Base-by-base conservation (phyloP, 2,329 filamentous ascomycete species). In the Ophidiomyces ophidiicola region DNA sequence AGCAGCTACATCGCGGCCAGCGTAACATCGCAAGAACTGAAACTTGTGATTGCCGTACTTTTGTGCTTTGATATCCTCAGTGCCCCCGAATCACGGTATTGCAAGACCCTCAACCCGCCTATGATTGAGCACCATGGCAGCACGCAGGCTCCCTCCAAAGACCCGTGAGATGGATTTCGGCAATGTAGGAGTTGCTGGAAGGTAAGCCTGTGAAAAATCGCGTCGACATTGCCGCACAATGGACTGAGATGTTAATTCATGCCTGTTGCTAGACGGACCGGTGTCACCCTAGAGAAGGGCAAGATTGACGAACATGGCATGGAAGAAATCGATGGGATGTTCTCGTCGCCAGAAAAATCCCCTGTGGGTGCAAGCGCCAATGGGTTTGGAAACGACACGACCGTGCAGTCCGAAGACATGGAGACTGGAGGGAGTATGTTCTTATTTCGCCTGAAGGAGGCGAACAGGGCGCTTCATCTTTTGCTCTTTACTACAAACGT, bases 231-330 rank as follows among this genome's bases (percentile, higher is more conserved):
- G 31, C 19, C 3, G 11, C 12, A 15, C 14, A 8, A 25, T 20
- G 5, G n/a, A 32, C 31, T 31, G 32, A 3, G 12, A 19, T 39
- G 31, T 47, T 56, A 41, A 51, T 40, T 20, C 23, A 25, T 45
- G 20, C 38, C 36, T 33, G 35, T 49, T 41, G 12, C 36, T 50
- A 94, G 88, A 50, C 92, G 93, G 71, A 98, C 90, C 1, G 90
- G 90, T 31, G 73, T 93, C 18, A 81, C 77, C 1, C 62, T 96
- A 21, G 75, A 77, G 52, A 84, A 94, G 40, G 84, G 84, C 37
- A 68, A 78, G 44, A 81, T 85, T 63, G 88, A 96, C 62, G 86
- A 92, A 58, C 70, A 94, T 69, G 90, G 88, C 59, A 78, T 98
- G 67, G 85, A 94, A 57, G 80, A 83, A 24, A 72, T 94, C 43